Conservation (phyloP, 257 asterid species). For the Leptodermis oblonga region DNA sequence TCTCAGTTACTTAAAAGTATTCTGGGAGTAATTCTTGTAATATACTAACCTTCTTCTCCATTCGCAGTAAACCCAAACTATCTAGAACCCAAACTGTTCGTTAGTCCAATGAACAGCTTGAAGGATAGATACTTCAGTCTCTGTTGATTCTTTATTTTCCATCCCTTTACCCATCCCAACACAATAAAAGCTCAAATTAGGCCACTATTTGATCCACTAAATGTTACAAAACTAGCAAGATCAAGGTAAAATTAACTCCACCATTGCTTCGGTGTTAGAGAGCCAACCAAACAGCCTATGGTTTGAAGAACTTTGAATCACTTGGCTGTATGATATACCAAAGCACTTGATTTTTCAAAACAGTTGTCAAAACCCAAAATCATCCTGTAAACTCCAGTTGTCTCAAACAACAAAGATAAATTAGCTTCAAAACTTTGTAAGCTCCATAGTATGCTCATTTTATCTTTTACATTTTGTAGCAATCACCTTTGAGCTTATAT, state of each 20-base stretch:
- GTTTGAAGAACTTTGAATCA: neutral
- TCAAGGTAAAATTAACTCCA: neutral
- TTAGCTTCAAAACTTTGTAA: neutral
- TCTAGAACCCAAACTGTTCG: too few species aligned
- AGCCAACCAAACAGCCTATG: neutral
- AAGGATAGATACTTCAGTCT: neutral
- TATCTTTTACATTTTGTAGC: neutral
- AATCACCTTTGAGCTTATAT: neutral
- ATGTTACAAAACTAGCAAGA: neutral
- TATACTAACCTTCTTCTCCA: neutral
- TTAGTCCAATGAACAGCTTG: neutral
- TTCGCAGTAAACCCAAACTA: neutral
- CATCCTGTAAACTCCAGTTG: neutral
- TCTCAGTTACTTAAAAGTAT: neutral
- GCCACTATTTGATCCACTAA: too few species aligned
- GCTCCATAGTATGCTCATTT: neutral
- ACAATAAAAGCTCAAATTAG: too few species aligned
- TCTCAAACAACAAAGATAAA: neutral
- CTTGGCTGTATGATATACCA: neutral
- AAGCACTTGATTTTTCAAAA: neutral
- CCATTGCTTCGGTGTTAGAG: too few species aligned
- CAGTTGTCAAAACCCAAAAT: neutral
- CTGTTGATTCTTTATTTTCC: neutral
- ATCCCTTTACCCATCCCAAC: neutral
- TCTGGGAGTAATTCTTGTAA: neutral